Percentiles rank a stretch among this genome's conserved stretches.
Conservation (phyloP, 2,329 filamentous ascomycete species). For the Incumbomyces delicatus region DNA sequence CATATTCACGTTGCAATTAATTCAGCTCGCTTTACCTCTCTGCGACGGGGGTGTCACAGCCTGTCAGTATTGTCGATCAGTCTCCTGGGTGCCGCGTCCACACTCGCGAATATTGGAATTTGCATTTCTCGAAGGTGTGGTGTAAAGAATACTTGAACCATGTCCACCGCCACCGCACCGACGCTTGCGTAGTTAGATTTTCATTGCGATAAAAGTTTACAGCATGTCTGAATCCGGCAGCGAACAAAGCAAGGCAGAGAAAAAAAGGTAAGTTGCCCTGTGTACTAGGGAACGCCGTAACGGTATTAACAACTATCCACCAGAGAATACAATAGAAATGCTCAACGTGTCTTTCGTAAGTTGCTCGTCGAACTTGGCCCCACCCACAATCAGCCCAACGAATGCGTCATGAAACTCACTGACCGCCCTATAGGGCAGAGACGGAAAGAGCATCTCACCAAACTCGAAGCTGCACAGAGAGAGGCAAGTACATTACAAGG, state of each 20-base stretch:
- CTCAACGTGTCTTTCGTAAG: conserved; percentile 37
- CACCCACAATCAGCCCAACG: conserved; percentile 10
- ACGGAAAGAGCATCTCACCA: conserved; percentile 36
- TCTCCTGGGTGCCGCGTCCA: conserved; percentile 1
- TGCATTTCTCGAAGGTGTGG: background rate
- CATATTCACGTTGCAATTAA: conserved; percentile 5
- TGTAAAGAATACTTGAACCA: conserved; percentile 18
- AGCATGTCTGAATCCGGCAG: conserved; percentile 24
- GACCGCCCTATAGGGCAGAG: conserved; percentile 27
- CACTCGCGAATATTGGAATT: background rate
- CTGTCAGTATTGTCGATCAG: conserved; percentile 6
- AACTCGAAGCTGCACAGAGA: conserved; percentile 33
- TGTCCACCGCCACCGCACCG: conserved; percentile 20
- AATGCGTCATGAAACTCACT: background rate
- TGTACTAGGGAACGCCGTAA: background rate
- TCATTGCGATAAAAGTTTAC: background rate
- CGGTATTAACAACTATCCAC: conserved; percentile 8
- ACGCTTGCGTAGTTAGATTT: conserved; percentile 10
- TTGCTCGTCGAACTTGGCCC: conserved; percentile 5
- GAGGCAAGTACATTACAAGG: conserved; percentile 31
- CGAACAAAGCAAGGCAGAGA: conserved; percentile 23
- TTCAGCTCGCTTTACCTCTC: conserved; percentile 4
- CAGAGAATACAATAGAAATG: conserved; percentile 32
- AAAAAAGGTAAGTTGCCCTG: conserved; percentile 19
- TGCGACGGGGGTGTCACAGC: conserved; percentile 5